Evolutionary conservation across 2,329 filamentous ascomycete species (phyloP), one percentile per base, ranked within the genome.

Genomic region (Cordyceps javanica): DNA sequence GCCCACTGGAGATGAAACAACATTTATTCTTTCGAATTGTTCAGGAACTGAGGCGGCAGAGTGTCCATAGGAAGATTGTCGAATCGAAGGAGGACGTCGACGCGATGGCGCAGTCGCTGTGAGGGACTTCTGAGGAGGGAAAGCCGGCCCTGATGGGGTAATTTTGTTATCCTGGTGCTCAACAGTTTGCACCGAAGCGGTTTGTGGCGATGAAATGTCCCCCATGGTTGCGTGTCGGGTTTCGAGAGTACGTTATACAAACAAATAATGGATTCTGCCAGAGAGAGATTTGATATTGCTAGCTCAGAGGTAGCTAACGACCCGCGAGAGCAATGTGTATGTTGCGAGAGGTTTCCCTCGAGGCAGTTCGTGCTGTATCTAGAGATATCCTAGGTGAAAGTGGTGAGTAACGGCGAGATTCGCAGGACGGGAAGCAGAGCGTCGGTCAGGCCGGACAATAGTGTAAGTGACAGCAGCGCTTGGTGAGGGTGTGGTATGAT

Each of bases 1-100:
- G 9, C n/a, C 26, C 13, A 16, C 11, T 26, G 56, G 50, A 45
- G 55, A 60, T 19, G 60, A 54, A 34, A 64, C 63, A n/a, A 14
- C 13, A 42, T 34, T 25, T 28, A 62, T 57, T 68, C 73, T 72
- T 55, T 75, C 73, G 61, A 74, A 67, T 50, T 75, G 73, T 30
- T 67, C 65, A 9, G 69, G 65, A 63, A 72, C 75, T 3, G 68
- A 63, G 65, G 71, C 70, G 58, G 70, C 69, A 2, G 68, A 62
- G 11, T 42, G 25, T 13, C 25, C 44, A 21, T 41, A 7, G 6
- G 26, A 42, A 57, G 54, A 42, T 11, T 50, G n/a, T 42, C 26
- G 44, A 30, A 14, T 13, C 6, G 23, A n/a, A 19, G 28, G n/a
- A 9, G 51, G 41, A 19, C 14, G 30, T 32, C 32, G 50, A 25